Conservation (phyloP, 805 yeast species). For the Metschnikowia sp. region DNA sequence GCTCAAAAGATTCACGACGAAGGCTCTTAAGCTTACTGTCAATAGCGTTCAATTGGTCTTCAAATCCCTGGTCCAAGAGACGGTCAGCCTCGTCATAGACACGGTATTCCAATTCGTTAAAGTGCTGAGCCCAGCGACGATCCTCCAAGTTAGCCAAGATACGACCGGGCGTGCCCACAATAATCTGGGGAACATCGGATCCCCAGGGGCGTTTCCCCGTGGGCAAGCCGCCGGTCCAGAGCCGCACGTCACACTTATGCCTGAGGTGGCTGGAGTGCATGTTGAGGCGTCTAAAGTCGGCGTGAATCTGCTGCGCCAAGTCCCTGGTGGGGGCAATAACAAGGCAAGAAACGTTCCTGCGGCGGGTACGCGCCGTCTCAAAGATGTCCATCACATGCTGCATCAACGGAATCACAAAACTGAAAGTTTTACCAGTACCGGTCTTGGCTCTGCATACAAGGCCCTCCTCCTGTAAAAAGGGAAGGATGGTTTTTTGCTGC, state of each 20-base stretch:
- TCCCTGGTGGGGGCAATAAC: constrained; percentile 90
- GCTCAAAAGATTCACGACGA: constrained; percentile 19
- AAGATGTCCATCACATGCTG: constrained; percentile 46
- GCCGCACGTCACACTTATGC: constrained; percentile 16
- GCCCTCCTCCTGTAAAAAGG: constrained; percentile 56
- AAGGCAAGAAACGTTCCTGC: constrained; percentile 44
- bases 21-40: constrained; percentile 44
- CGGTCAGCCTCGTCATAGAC: constrained; percentile 93
- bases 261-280: constrained; percentile 17
- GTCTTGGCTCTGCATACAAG: constrained; percentile 88
- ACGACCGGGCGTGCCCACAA: constrained; percentile 91
- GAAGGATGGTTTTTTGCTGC: constrained; percentile 60
- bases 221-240: constrained; percentile 67
- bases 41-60: constrained; percentile 58
- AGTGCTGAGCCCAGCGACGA: constrained; percentile 43
- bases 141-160: constrained; percentile 57
- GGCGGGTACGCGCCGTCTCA: constrained; percentile 18
- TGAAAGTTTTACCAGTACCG: constrained; percentile 93
- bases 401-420: constrained; percentile 78
- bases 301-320: constrained; percentile 76
- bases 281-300: constrained; percentile 52
- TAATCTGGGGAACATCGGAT: constrained; percentile 51
- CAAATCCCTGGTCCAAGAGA: constrained; percentile 77
- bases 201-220: constrained; percentile 28
- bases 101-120: constrained; percentile 55